Evolutionary conservation across 139 green algal genomes (phyloP), one percentile per base, ranked within the genome.

Genomic region (Dunaliella primolecta): DNA sequence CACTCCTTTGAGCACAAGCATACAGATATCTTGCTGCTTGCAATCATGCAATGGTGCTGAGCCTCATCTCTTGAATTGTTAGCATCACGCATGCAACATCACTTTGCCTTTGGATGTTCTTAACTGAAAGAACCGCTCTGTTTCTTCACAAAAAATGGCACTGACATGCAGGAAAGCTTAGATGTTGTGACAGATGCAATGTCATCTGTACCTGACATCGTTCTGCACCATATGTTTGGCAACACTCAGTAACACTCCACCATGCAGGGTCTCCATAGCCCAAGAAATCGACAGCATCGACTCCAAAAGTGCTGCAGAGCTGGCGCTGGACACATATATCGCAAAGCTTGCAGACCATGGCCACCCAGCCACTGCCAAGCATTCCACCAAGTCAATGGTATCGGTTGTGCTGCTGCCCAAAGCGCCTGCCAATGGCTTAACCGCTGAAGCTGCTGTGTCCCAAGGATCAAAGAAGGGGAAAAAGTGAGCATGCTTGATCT

Each of bases 261-360:
- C 29, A 36, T 36, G 33, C 77, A 81, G 77, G 77, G 77, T 81
- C 31, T 81, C 77, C 20, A 32, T 81, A 25, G 34, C 34, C 30
- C 33, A 37, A 3, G 77, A 81, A 15, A 25, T 81, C 23, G 77
- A 81, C 38, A 36, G 31, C 33, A 81, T 32, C 3, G 77, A 81
- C 77, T 70, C 33, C 34, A 36, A 57, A n/a, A 27, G 38, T n/a
- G 77, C 77, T 2, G 77, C 77, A 31, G 77, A 57, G 77, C 77
- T 57, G 33, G 77, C 77, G 15, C 35, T 81, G 33, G 77, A 81
- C 34, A 70, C 20, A 2, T 7, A 70, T 23, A 36, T 30, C 3
- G 33, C 77, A 2, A 27, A 81, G 15, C 34, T 81, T 2, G 2
- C 77, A 23, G 77, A 81, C 21, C 1, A 70, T 1, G 77, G 75